Evolutionary conservation across 1,139 yeast species (phyloP).

Genomic region (Debaryomyces singareniensis): DNA sequence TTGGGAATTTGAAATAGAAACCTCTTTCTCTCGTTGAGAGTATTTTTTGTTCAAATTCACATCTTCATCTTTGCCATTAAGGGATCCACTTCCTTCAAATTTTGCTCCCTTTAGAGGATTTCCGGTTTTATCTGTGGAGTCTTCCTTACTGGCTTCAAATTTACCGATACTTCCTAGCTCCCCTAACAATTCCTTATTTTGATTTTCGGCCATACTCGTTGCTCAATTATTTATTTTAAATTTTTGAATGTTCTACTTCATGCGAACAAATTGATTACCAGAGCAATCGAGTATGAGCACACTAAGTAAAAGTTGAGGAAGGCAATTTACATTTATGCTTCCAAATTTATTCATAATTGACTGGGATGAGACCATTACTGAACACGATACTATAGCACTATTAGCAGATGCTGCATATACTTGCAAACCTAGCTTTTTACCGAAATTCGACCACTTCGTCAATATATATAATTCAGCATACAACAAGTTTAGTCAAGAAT

Average conservation of each 20-base stretch:
- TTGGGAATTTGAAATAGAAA: no score
- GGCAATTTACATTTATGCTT: no score
- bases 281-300: no score
- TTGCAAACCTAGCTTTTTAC: constrained; percentile 27
- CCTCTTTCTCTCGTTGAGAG: no score
- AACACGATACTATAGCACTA: constrained; percentile 47
- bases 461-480: constrained; percentile 39
- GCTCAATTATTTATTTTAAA: no score
- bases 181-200: not conserved
- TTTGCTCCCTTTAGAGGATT: not conserved
- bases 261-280: no score
- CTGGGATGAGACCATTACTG: constrained; percentile 70
- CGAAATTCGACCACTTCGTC: constrained; percentile 41
- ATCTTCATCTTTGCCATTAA: constrained; percentile 1
- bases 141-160: not conserved
- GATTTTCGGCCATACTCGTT: no score
- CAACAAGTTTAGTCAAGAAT: constrained; percentile 11
- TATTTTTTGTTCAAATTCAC: no score
- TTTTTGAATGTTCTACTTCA: no score
- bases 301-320: no score
- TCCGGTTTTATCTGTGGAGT: not conserved
- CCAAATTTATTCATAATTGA: constrained; percentile 36
- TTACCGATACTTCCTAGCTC: not conserved
- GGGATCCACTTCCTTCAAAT: not conserved
- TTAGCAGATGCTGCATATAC: constrained; percentile 48